Percentiles rank a stretch among this genome's conserved stretches.
These are phyloP conservation scores for Bipolaris gigantea DNA, from an alignment of 2,329 filamentous ascomycete species.

Conservation along the genomic window DNA sequence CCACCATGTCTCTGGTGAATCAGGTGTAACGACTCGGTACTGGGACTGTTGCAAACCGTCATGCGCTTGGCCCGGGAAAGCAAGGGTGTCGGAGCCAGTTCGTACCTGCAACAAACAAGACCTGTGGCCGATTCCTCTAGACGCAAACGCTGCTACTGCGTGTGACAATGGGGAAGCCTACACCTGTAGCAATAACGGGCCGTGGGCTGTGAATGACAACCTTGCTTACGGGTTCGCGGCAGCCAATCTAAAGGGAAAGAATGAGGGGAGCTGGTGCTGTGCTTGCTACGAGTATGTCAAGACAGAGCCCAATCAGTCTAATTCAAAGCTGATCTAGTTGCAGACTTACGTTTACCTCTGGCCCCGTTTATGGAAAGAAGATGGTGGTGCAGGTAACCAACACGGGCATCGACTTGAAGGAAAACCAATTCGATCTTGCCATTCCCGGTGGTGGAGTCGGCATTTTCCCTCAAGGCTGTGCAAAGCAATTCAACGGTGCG, in stretches of 20 bases:
- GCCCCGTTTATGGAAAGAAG: constrained; percentile 59
- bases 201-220: constrained; percentile 55
- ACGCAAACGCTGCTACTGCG: background rate
- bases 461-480: constrained; percentile 45
- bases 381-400: constrained; percentile 68
- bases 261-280: constrained; percentile 65
- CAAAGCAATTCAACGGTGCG: constrained; percentile 50
- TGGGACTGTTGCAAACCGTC: background rate
- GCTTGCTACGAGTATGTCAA: constrained; percentile 58
- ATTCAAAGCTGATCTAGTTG: constrained; percentile 3
- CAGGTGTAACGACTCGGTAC: background rate
- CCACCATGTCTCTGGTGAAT: background rate
- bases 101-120: background rate
- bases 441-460: constrained; percentile 44
- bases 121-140: background rate
- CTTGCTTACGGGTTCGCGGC: constrained; percentile 67
- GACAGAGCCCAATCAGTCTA: background rate
- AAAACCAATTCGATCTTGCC: constrained; percentile 43
- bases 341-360: constrained; percentile 60
- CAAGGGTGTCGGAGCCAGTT: background rate
- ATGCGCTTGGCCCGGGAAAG: background rate
- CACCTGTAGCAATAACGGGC: constrained; percentile 59
- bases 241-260: constrained; percentile 57
- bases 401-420: constrained; percentile 51
- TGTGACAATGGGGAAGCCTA: constrained; percentile 47